Base-by-base conservation (phyloP, 495 filamentous ascomycete species). In the Xanthoparmelia taractica region DNA sequence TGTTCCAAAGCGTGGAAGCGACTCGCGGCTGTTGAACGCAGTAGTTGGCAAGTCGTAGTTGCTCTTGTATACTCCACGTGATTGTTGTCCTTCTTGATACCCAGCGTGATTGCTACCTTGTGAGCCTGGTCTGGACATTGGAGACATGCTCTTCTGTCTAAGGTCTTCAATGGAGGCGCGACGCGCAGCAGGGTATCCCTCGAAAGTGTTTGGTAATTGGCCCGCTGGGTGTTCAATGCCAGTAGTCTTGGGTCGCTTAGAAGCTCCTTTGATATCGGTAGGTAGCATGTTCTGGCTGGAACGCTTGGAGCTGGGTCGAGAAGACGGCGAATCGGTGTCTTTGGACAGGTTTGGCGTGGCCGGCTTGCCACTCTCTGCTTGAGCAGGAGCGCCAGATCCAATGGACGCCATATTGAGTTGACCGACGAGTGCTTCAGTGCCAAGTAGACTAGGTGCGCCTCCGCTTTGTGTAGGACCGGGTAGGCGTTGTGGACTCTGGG, bases 391-490 rank as follows among this genome's bases (percentile, higher is more conserved):
- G 47, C 65, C 67, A 47, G 58, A 63, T 36, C 70, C 58, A 23
- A 76, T 77, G 58, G 86, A 87, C 61, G 80, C 80, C 84, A 89
- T 87, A 66, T 88, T 81, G 59, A 90, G 74, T 67, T 85, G 80
- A 65, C 83, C 79, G 65, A 90, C 84, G 64, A 88, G 73, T 15
- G 82, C 85, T 73, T 88, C 86, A 59, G 87, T 80, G 45, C 85
- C 87, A 65, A 84, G 78, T 40, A 89, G 74, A 71, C 86, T 89
- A 40, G 83, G 72, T 57, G 80, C 80, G 54, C 75, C 76, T 63
- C 73, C 74, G 60, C 71, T 45, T 11, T 27, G 55, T 17, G 59
- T 43, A 13, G 34, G 29, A 52, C 37, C 50, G 20, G 58, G 15
- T 40, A 55, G 54, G 50, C 54, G 50, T 33, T 62, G 57, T 12